Evolutionary conservation across 768 basidiomycete species (phyloP), one percentile per base, ranked within the genome.

Genomic region (Dioszegia crocea): DNA sequence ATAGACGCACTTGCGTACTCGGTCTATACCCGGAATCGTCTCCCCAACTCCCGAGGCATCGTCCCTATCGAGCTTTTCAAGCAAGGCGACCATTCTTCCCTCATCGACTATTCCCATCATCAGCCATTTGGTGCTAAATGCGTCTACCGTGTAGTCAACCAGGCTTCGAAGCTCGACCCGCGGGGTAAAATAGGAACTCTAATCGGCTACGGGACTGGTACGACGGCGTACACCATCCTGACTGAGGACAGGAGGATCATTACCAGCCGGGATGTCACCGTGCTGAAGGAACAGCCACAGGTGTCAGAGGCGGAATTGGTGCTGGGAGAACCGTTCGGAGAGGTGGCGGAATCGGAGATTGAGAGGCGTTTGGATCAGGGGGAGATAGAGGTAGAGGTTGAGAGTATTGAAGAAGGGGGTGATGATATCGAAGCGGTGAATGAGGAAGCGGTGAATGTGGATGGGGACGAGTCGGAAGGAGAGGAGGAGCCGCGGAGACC

Each of bases 21-120:
- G 2, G 30, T 24, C 11, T 59, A 50, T 38, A 59, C 36, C 17
- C 47, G 57, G 8, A 59, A 59, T 27, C 47, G 38, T 17, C 19
- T 51, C 19, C 47, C 49, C 10, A 36, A 27, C 5, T 5, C 5
- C 9, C 9, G n/a, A 9, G 49, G 49, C 10, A 36, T 21, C 30
- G 10, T 19, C 24, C 36, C 52, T 12, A 8, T 40, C 40, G 29
- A 31, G 11, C 26, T 31, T 4, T 27, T 41, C 24, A 31, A 30
- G 17, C 56, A 26, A 4, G 47, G 50, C 3, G 56, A 58, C 29
- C 16, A 16, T 19, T 10, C 17, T 5, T 10, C 5, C 17, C 6
- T 10, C 6, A 17, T 19, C 38, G 26, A 26, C 12, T 41, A 54
- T 16, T 10, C 23, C 16, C 40, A 40, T 21, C 52, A 40, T 43